Evolutionary conservation across 208 protist genomes (phyloP).

Genomic region (Crithidia mellificae): DNA sequence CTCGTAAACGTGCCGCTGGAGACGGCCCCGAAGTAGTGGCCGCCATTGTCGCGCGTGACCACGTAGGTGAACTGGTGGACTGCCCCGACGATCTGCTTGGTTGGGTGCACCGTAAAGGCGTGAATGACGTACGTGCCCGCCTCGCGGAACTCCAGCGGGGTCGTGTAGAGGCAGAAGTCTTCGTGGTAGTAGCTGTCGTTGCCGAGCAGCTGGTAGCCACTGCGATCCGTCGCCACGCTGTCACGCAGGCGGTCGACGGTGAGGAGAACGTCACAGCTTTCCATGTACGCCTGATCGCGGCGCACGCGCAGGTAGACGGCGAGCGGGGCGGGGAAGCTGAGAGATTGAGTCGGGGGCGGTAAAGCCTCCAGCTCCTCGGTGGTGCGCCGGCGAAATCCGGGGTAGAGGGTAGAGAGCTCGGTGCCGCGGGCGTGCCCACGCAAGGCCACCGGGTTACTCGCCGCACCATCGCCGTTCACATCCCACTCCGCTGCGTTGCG

Average conservation of each 20-base stretch:
- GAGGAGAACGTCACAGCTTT: constrained; percentile 54
- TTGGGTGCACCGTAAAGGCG: constrained; percentile 66
- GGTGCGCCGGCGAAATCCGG: constrained; percentile 21
- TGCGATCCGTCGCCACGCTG: constrained; percentile 9
- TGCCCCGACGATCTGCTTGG: constrained; percentile 44
- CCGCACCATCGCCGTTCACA: neutral
- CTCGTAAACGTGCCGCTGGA: too few species aligned
- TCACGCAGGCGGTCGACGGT: constrained; percentile 38
- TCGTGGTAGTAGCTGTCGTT: constrained; percentile 55
- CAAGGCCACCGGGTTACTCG: neutral
- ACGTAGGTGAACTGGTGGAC: constrained; percentile 74
- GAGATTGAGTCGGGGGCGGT: constrained; percentile 10
- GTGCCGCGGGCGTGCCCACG: neutral
- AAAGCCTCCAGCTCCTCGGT: constrained; percentile 27
- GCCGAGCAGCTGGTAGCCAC: constrained; percentile 39
- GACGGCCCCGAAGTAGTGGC: too few species aligned
- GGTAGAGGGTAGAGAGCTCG: constrained; percentile 1
- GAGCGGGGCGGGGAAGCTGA: constrained; percentile 23
- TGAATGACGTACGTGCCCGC: constrained; percentile 62
- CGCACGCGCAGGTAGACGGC: constrained; percentile 32
- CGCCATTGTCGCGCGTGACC: constrained; percentile 17
- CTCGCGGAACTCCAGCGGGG: constrained; percentile 57
- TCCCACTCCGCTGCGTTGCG: neutral
- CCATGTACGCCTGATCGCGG: constrained; percentile 17
- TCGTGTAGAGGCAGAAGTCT: constrained; percentile 60